Conservation (phyloP, 1,284 basidiomycete genomes). For the Gymnopus androsaceus region DNA sequence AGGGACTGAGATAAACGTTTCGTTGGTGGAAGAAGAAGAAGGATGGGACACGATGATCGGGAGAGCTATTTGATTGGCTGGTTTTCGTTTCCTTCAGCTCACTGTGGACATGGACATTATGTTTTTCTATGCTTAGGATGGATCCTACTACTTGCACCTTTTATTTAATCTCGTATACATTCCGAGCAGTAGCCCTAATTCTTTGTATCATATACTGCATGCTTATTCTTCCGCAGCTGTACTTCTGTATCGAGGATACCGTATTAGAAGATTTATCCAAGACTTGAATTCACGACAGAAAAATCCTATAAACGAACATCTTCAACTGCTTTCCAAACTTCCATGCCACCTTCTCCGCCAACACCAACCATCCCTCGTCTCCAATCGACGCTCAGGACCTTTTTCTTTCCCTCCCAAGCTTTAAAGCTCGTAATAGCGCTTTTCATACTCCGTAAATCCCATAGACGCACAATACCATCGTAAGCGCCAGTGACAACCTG, state of each 20-base stretch:
- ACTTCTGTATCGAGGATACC: too few species aligned
- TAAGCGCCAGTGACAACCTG: slow-evolving; percentile 83
- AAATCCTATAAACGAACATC: slow-evolving; percentile 7
- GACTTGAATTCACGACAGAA: too few species aligned
- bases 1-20: not conserved
- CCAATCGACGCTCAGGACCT: slow-evolving; percentile 81
- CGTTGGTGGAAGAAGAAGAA: not conserved
- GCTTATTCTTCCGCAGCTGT: too few species aligned
- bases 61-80: slow-evolving; percentile 5
- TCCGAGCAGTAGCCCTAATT: too few species aligned
- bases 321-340: slow-evolving; percentile 69
- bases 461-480: slow-evolving; percentile 81
- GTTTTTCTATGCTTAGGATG: too few species aligned
- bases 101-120: too few species aligned
- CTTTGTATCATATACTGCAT: too few species aligned
- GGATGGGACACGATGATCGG: slow-evolving; percentile 13
- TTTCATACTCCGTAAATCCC: slow-evolving; percentile 80
- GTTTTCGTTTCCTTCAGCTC: too few species aligned
- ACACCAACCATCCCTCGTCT: slow-evolving; percentile 68
- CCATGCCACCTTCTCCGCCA: slow-evolving; percentile 83
- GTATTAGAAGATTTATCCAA: too few species aligned
- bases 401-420: slow-evolving; percentile 57
- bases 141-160: too few species aligned
- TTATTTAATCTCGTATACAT: too few species aligned
- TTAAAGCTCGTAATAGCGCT: slow-evolving; percentile 69